Evolutionary conservation across 176 grass and related monocot species (phyloP), one percentile per base, ranked within the genome.

Genomic region (Cenchrus americanus): DNA sequence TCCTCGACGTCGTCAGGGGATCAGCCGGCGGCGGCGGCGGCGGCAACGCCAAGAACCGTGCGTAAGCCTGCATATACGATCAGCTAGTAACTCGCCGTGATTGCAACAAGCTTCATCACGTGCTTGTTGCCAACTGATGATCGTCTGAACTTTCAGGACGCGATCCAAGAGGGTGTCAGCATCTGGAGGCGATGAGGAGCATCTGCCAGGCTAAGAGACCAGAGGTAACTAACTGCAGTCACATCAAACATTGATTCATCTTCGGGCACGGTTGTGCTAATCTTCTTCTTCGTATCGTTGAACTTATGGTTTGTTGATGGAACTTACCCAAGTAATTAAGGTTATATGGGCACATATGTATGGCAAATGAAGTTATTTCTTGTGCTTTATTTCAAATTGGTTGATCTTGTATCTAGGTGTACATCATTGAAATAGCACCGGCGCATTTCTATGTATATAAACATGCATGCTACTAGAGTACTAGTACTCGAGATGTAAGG

Each of bases 121-220:
- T 0, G 1, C 5, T 19, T 21, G 51, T 65, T 30, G 24, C 18
- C 3, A 51, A 66, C 1, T 30, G 17, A 32, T 3, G 34, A 37
- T 37, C 34, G 1, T 4, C 34, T 37, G 34, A 37, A 37, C 4
- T 37, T 37, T 47, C 19, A 83, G 84, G 78, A 86, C 83, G 81
- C 61, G 85, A 80, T 87, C 54, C 88, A 55, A 82, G 85, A 61
- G 76, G 80, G 11, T 86, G 74, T 14, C 76, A 76, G 30, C 83
- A 92, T 43, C 75, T 97, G 83, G 81, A 92, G 50, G 72, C 85
- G 12, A 88, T 97, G 91, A 94, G 85, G 73, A 94, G 85, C 55
- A 92, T 94, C 81, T 97, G 92, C 82, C 92, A 90, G 80, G 54
- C 89, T 42, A 97, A 88, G 34, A 92, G 87, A 79, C 92, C 94